Conservation (phyloP, 805 yeast genomes). For the Candida khao-thaluensis region DNA sequence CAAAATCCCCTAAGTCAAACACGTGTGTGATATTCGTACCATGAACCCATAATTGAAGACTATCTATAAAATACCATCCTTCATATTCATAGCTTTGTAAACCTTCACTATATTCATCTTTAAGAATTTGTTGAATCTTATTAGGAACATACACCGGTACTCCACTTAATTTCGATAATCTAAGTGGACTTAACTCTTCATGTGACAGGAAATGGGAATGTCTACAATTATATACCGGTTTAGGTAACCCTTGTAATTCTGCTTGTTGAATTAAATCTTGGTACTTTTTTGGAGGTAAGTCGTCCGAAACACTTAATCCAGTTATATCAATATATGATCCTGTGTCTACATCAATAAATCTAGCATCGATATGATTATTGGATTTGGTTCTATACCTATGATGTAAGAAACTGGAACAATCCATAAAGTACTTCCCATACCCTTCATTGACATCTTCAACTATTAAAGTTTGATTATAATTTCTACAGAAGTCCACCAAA, state of each 20-base stretch:
- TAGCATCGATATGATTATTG: constrained; percentile 35
- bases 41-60: constrained; percentile 20
- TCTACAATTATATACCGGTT: constrained; percentile 44
- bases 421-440: constrained; percentile 26
- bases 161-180: constrained; percentile 54
- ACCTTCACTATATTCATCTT: constrained; percentile 20
- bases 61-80: constrained; percentile 22
- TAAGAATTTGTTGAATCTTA: constrained; percentile 17
- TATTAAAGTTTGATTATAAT: constrained; percentile 28
- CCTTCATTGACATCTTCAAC: constrained; percentile 32
- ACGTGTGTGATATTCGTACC: constrained; percentile 12
- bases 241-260: constrained; percentile 9
- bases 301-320: constrained; percentile 16
- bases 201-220: constrained; percentile 54
- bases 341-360: constrained; percentile 58
- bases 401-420: constrained; percentile 30
- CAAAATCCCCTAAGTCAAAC: constrained; percentile 1
- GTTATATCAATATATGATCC: constrained; percentile 47
- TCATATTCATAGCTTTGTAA: constrained; percentile 15
- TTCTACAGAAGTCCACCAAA: constrained; percentile 20
- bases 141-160: constrained; percentile 26
- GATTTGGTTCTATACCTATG: constrained; percentile 21
- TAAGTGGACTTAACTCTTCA: constrained; percentile 51
- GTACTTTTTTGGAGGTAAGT: constrained; percentile 14
- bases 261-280: constrained; percentile 14